Evolutionary conservation across 1,284 basidiomycete species (phyloP), one percentile per base, ranked within the genome.

Genomic region (Ceratobasidium sp.): DNA sequence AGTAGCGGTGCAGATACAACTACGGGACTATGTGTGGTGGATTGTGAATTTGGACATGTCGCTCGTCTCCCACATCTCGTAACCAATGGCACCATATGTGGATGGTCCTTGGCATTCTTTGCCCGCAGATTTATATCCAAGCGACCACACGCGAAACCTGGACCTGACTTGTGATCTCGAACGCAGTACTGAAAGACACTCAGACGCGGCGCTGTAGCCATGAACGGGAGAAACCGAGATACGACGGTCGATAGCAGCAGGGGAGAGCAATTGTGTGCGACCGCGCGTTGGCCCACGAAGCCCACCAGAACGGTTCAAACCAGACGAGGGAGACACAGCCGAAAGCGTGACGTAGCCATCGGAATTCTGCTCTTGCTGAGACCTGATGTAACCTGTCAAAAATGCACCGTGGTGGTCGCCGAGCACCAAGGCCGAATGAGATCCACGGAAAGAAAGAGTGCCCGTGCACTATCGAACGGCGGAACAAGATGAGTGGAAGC

Each of bases 401-500:
- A 71, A 81, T 2, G 81, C 81, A 23, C 84, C 84, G 73, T 87
- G 86, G 3, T 87, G 88, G 76, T 88, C 86, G 0, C 87, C 86
- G 0, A 89, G 79, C 73, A 86, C 82, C 1, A 88, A 89, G 72
- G 86, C 82, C 0, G 88, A 89, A 16, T 84, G 82, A 3, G 86
- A 83, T 1, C 85, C 82, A n/a, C 86, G 81, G 61, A 84, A 84
- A 0, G 87, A 88, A 62, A 88, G 77, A 3, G 88, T 85, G 0
- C 87, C 87, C 0, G 86, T 79, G 92, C 84, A 3, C 84, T 83
- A 61, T 86, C 84, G 23, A 91, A 78, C 0, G 91, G 89, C 0
- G 91, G 89, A 0, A 92, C 85, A 76, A 90, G 92, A 36, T 89
- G 85, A 0, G 90, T 91, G 2, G 88, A 89, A 1, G 87, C 84